Percentiles rank a stretch among this genome's conserved stretches.
These are phyloP conservation scores for Arabis hirsuta DNA, from an alignment of 345 rosid genomes.

Conservation along the genomic window DNA sequence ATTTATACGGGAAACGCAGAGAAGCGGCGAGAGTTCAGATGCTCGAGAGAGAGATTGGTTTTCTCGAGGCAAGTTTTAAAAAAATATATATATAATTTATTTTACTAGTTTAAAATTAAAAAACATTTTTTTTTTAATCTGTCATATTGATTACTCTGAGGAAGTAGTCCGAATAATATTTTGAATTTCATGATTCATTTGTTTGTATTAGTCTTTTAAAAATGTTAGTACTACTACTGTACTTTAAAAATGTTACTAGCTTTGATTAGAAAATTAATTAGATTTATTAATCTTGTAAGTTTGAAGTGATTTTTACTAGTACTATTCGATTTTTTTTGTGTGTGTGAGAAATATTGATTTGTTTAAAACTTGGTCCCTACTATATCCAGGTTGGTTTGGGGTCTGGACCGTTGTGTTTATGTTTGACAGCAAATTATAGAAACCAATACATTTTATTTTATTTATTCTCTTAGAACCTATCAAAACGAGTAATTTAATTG, in stretches of 20 bases:
- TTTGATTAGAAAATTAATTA: constrained; percentile 1
- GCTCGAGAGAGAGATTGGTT: constrained; percentile 89
- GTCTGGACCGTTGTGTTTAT: constrained; percentile 41
- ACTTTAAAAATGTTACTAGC: neutral
- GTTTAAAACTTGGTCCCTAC: constrained; percentile 42
- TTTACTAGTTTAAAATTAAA: neutral
- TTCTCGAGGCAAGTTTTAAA: constrained; percentile 71
- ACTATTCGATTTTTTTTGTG: neutral
- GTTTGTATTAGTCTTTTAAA: constrained; percentile 2
- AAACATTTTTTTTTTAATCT: constrained; percentile 23
- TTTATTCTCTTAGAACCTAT: constrained; percentile 32
- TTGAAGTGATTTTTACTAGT: neutral
- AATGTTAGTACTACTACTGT: neutral
- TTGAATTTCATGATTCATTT: constrained; percentile 37
- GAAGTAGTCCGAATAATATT: constrained; percentile 37
- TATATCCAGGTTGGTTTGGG: constrained; percentile 49
- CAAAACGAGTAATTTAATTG: constrained; percentile 25
- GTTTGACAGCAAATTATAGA: constrained; percentile 37
- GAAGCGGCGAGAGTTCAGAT: constrained; percentile 82
- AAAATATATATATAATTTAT: neutral
- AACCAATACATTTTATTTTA: constrained; percentile 30
- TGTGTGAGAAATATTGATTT: neutral
- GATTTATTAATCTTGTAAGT: neutral
- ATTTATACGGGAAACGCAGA: constrained; percentile 88
- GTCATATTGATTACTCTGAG: constrained; percentile 39